A percentile compares a stretch with the other conserved stretches of the same genome.
phyloP scores from a whole-genome alignment of 208 protist genomes.

The Crithidia expoeki region DNA sequence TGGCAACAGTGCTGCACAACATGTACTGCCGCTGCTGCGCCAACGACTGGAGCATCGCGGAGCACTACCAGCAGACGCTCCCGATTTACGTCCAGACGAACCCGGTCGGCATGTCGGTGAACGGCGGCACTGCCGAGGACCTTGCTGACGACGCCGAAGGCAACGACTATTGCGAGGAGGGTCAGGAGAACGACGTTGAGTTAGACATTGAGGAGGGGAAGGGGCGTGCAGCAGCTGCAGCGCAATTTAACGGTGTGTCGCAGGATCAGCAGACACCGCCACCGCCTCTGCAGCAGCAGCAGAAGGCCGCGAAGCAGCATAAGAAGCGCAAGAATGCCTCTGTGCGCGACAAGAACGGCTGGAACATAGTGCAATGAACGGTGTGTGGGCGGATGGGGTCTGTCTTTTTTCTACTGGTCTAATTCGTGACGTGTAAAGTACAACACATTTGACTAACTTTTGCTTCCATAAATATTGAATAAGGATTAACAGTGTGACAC shows the following conservation, averaged over 20 bases:
- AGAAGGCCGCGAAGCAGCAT: constrained; percentile 25
- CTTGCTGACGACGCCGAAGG: constrained; percentile 32
- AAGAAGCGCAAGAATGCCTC: constrained; percentile 75
- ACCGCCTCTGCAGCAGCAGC: constrained; percentile 11
- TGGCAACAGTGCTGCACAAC: constrained; percentile 75
- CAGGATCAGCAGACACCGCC: constrained; percentile 3
- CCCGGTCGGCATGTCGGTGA: constrained; percentile 69
- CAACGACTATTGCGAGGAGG: constrained; percentile 16
- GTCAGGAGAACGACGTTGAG: constrained; percentile 1
- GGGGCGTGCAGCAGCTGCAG: neutral
- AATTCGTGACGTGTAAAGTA: constrained; percentile 12
- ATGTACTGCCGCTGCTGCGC: constrained; percentile 88
- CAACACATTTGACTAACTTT: neutral
- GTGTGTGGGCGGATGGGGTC: neutral
- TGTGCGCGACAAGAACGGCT: constrained; percentile 65
- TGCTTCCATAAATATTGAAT: neutral
- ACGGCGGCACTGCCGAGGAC: constrained; percentile 40
- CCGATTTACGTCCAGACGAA: constrained; percentile 67
- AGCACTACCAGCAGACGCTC: constrained; percentile 57
- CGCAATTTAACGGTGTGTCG: neutral
- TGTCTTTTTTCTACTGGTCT: neutral
- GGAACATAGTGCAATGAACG: constrained; percentile 58
- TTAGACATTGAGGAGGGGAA: constrained; percentile 22
- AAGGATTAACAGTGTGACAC: no score
- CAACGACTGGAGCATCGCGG: constrained; percentile 65